Base-by-base conservation (phyloP, 163 green algal genomes). In the Volvox carteri region DNA sequence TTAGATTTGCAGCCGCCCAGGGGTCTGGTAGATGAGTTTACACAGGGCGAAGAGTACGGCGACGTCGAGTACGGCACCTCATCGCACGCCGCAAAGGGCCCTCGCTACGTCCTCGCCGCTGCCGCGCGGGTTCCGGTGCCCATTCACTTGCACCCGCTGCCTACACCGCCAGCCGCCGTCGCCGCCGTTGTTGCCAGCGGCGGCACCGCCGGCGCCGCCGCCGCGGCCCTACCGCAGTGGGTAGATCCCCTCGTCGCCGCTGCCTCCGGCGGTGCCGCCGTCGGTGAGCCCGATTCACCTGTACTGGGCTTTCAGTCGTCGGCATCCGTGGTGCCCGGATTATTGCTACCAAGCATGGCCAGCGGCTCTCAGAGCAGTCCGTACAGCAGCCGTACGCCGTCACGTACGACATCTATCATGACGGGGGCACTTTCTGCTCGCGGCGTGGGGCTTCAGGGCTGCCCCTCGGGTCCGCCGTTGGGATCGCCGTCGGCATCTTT, bases 161-260 rank as follows among this genome's bases (percentile, higher is more conserved):
- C 79, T 11, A 78, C 79, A 19, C 79, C 79, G 6, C 4, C 62
- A 25, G 79, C 79, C 4, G 62, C 79, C 60, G 44, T 86, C 2
- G 79, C 79, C 0, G 79, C 79, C 11, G 44, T 86, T 1, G 30
- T 60, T 19, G 79, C 79, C 23, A n/a, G 58, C 62, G 79, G 79
- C 60, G 46, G 79, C 18, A 30, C 62, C 19, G 79, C 44, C 14
- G 81, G 25, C 21, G 67, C 65, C 0, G 81, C 81, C 0, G 81
- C 41, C 28, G 65, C 81, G 46, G 12, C 46, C 35, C 67, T 87
- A 37, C 81, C 81, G 21, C 65, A 80, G 12, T 87, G 81, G 81
- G 33, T 87, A 0, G 81, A 87, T 46, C 48, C 81, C 33, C 30
- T 74, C 19, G 28, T 41, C 11, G 78, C 60, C 0, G 78, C 60